These are phyloP conservation scores for Sugiyamaella neomexicana DNA, from an alignment of 1,139 yeast species.

Conservation along the genomic window DNA sequence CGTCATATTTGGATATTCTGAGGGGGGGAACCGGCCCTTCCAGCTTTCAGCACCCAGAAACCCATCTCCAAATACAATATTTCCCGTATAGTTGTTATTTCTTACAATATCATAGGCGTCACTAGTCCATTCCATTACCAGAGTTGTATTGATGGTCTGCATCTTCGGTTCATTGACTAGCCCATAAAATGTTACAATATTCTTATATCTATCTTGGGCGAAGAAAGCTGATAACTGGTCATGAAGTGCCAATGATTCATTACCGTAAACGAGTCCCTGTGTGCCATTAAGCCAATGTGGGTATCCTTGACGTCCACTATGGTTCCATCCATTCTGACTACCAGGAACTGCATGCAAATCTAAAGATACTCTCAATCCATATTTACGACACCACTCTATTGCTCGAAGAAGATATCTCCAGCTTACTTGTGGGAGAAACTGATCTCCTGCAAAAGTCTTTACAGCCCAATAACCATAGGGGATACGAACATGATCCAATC, in stretches of 20 bases:
- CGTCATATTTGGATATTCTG: conserved; percentile 68
- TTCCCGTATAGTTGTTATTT: conserved; percentile 32
- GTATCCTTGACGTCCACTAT: conserved; percentile 74
- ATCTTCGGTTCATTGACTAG: conserved; percentile 56
- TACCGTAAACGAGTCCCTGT: conserved; percentile 35
- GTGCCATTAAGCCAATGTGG: conserved; percentile 58
- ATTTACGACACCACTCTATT: conserved; percentile 65
- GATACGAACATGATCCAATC: conserved; percentile 79
- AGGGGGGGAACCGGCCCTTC: conserved; percentile 37
- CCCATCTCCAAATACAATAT: conserved; percentile 41
- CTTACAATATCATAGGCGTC: conserved; percentile 38
- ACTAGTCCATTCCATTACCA: conserved; percentile 39
- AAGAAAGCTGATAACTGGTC: conserved; percentile 55
- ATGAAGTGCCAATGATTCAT: conserved; percentile 44
- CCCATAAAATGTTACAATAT: conserved; percentile 77
- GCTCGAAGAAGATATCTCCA: conserved; percentile 69
- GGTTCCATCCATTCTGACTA: conserved; percentile 90
- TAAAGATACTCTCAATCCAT: conserved; percentile 73
- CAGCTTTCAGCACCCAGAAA: conserved; percentile 38
- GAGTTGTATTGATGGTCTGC: conserved; percentile 31
- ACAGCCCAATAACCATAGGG: conserved; percentile 96
- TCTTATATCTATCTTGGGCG: conserved; percentile 60
- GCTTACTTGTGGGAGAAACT: conserved; percentile 75
- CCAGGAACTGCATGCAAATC: conserved; percentile 93
- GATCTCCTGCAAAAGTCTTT: conserved; percentile 58